Base-by-base conservation (phyloP, 2,329 filamentous ascomycete genomes). In the Alternaria panax region DNA sequence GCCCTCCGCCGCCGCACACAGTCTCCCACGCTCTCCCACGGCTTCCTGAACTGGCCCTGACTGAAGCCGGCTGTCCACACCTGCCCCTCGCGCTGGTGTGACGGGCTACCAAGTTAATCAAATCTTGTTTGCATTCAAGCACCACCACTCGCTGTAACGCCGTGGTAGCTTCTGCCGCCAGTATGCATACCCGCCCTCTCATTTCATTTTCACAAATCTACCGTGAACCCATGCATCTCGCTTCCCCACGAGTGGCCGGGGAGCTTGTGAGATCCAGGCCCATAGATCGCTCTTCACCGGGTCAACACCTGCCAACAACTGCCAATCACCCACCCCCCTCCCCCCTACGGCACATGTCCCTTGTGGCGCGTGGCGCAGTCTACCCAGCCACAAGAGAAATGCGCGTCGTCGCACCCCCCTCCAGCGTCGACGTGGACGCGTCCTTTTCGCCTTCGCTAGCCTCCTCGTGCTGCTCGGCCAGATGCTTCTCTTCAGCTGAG, bases 401-500 rank as follows among this genome's bases (percentile, higher is more conserved):
- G 63, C 71, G 71, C 46, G 67, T 56, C 61, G 66, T 60, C 51
- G 60, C 60, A 36, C 63, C 66, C 40, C 64, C 66, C 30, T 65
- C 27, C 27, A 58, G 43, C 42, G 41, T 16, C 41, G 51, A 42
- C 42, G 41, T 16, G 38, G 51, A 42, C 52, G 57, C 50, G 36
- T 57, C 51, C 53, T 54, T 46, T 22, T 58, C 63, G 41, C 41
- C 59, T 18, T 71, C 61, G 34, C 59, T 67, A 8, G 20, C 46
- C 14, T 28, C 25, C 34, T 60, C 72, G n/a, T 63, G 56, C 70
- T 82, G 79, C 73, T 82, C 80, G 63, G 79, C 82, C 63, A 84
- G 74, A 77, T 89, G 88, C 76, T 85, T 83, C 76, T 90, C 85
- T 81, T 97, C 94, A 2, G 93, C 94, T 51, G 89, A 87, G 59